Conservation (phyloP, 305 asterid species). For the Fraxinus floribunda region DNA sequence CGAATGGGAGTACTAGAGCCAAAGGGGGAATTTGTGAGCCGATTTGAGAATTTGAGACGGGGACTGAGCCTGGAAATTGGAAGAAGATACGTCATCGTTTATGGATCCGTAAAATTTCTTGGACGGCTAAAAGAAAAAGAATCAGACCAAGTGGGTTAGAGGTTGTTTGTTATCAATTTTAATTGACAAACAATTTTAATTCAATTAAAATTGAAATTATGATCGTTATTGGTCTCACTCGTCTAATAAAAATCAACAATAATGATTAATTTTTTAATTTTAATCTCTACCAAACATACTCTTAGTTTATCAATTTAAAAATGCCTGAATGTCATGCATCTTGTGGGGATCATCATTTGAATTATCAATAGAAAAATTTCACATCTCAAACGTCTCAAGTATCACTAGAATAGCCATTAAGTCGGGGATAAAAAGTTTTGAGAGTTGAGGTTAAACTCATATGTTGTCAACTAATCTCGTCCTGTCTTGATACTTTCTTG, state of each 20-base stretch:
- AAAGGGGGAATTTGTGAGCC: slow-evolving; percentile 27
- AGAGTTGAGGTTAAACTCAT: not conserved
- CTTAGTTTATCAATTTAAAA: too few species aligned
- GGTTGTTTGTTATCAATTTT: too few species aligned
- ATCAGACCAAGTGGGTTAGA: too few species aligned
- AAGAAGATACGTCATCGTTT: slow-evolving; percentile 15
- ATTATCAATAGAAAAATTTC: too few species aligned
- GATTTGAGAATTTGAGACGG: slow-evolving; percentile 21
- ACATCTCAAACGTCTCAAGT: not conserved
- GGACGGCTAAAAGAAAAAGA: not conserved
- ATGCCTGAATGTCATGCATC: not conserved
- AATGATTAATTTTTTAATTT: too few species aligned
- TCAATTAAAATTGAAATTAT: too few species aligned
- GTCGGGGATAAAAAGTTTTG: not conserved
- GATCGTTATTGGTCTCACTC: too few species aligned
- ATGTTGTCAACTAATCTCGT: not conserved
- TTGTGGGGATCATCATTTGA: not conserved
- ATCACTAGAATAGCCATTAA: not conserved
- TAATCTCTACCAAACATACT: too few species aligned
- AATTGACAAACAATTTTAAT: too few species aligned
- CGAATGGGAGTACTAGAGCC: slow-evolving; percentile 15
- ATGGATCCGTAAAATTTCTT: not conserved
- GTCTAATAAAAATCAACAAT: too few species aligned
- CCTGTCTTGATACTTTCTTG: not conserved
- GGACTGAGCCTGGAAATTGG: slow-evolving; percentile 23